A percentile compares a stretch with the other conserved stretches of the same genome.
Evolutionary conservation across 768 basidiomycete species (phyloP).

Genomic region (Boletus rubroflammeus): DNA sequence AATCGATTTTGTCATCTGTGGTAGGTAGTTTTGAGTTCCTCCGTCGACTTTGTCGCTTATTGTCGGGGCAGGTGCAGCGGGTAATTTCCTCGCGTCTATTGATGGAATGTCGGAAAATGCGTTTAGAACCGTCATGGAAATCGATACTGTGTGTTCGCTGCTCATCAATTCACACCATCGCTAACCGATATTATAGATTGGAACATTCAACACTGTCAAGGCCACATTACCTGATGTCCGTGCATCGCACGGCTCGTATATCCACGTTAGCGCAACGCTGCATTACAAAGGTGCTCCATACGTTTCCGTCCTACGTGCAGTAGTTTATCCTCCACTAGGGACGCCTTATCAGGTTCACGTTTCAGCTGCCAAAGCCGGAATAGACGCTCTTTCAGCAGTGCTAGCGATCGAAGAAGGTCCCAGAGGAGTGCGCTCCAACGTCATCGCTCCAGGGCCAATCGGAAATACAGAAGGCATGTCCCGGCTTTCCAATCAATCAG

Average conservation of each 20-base stretch:
- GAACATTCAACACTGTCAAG: slow-evolving; percentile 93
- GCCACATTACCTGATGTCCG: slow-evolving; percentile 78
- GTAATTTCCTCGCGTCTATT: slow-evolving; percentile 92
- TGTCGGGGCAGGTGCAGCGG: slow-evolving; percentile 73
- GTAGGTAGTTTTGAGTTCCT: slow-evolving; percentile 38
- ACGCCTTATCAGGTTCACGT: slow-evolving; percentile 90
- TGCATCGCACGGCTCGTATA: slow-evolving; percentile 71
- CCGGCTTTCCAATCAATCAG: slow-evolving; percentile 41
- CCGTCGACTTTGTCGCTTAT: background rate
- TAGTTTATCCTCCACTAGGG: slow-evolving; percentile 36
- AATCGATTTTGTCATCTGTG: slow-evolving; percentile 95
- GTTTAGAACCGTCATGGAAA: slow-evolving; percentile 90
- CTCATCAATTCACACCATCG: background rate
- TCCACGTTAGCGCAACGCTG: slow-evolving; percentile 86
- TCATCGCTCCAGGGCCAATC: slow-evolving; percentile 83
- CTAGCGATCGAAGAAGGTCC: slow-evolving; percentile 95
- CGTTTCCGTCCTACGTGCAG: background rate
- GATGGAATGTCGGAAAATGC: slow-evolving; percentile 81
- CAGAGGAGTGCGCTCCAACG: slow-evolving; percentile 87
- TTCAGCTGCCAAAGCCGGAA: slow-evolving; percentile 90
- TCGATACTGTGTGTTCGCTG: slow-evolving; percentile 68
- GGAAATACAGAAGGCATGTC: slow-evolving; percentile 70
- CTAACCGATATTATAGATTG: slow-evolving; percentile 49
- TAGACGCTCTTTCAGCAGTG: slow-evolving; percentile 84
- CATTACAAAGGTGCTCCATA: slow-evolving; percentile 66